Evolutionary conservation across 2,329 filamentous ascomycete genomes (phyloP), one percentile per base, ranked within the genome.

Genomic region (Stagonosporopsis vannaccii): DNA sequence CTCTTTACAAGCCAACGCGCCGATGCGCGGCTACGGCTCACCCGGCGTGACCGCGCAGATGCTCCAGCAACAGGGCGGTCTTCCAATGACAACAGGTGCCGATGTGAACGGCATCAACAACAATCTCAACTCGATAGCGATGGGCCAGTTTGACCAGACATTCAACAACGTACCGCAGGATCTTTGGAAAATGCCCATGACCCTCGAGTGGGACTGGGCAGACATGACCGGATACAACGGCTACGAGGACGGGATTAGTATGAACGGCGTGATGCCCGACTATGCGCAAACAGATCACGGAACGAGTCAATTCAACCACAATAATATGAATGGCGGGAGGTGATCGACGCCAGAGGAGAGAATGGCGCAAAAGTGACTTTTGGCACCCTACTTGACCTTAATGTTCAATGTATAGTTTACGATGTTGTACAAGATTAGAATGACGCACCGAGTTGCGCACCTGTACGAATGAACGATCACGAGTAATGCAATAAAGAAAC

Each of bases 101-200:
- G 61, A 69, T n/a, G 42, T 62, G 7, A 68, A 62, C 13, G 59
- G 66, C 35, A 68, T 67, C 22, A 68, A 52, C 36, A 65, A 50
- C 30, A 69, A 61, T 43, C 69, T 71, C 44, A 68, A 67, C 36
- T 64, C 68, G n/a, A 71, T 74, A 64, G 63, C 66, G 15, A 73
- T 77, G 67, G 70, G 70, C 17, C 73, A 81, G 17, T 92, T 93
- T 70, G 89, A 93, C 68, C 90, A 96, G 64, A 93, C 93, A 0
- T 89, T 97, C 68, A 70, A 70, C 61, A 73, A 66, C 36, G 86
- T 98, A 20, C 94, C 95, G 4, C 92, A 94, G 67, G 95, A 98
- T 77, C 78, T 98, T 23, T 99, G 95, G 87, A 90, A 94, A 74
- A 88, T 98, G 85, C 93, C 94, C 1, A 96, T 97, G 88, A 96